Percentiles rank a stretch among this genome's conserved stretches.
These are phyloP conservation scores for Lactarius psammicola DNA, from an alignment of 768 basidiomycete species.

Conservation along the genomic window DNA sequence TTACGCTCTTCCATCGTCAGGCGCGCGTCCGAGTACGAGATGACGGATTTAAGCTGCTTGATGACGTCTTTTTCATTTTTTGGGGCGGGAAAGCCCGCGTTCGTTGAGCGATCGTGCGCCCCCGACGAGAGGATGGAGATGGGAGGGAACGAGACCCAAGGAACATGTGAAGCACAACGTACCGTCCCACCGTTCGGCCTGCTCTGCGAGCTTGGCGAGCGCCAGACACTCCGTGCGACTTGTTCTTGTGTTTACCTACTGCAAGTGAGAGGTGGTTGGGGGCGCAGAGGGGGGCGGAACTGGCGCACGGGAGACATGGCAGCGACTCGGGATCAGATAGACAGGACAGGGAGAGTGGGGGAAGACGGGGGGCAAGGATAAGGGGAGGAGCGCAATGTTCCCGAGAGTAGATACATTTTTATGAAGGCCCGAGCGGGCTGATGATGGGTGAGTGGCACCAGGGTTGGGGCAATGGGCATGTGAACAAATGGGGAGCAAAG, in stretches of 20 bases:
- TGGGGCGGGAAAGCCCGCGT: neutral
- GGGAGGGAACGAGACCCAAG: neutral
- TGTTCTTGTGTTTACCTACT: conserved; percentile 27
- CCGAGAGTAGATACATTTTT: conserved; percentile 11
- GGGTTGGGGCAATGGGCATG: conserved; percentile 28
- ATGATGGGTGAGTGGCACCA: conserved; percentile 13
- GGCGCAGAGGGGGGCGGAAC: neutral
- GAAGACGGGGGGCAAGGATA: neutral
- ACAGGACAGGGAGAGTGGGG: neutral
- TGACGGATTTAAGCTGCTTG: conserved; percentile 72
- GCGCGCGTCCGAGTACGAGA: conserved; percentile 61
- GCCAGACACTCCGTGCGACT: conserved; percentile 42
- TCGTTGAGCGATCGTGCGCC: neutral
- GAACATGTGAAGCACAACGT: conserved; percentile 15
- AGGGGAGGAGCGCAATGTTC: neutral
- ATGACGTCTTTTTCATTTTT: conserved; percentile 56
- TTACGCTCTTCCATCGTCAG: conserved; percentile 85
- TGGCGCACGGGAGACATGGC: conserved; percentile 27
- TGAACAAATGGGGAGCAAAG: conserved; percentile 17
- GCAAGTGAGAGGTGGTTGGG: conserved; percentile 8
- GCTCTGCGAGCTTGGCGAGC: conserved; percentile 81
- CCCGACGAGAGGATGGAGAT: neutral
- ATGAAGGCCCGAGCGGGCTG: conserved; percentile 10
- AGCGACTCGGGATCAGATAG: neutral
- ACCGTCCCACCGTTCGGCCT: conserved; percentile 91